Evolutionary conservation across 257 asterid species (phyloP), one percentile per base, ranked within the genome.

Genomic region (Thymus mandschuricus): DNA sequence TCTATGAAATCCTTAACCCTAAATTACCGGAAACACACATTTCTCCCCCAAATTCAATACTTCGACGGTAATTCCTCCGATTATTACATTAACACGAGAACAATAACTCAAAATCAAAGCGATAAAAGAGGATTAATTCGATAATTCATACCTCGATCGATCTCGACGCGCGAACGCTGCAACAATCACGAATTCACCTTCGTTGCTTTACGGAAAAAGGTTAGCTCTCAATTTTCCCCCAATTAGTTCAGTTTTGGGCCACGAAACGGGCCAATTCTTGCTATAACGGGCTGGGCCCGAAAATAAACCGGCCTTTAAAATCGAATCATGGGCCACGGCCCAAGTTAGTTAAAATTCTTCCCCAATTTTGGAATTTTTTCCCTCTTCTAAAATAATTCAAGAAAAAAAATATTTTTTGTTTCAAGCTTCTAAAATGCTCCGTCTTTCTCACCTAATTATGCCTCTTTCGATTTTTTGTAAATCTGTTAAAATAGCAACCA

Each of bases 1-100:
- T 46, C 13, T 5, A 64, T 51, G 28, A 51, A 51, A 15, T 21
- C 31, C 64, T 51, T 8, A 50, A 72, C 28, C 70, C 64, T 62
- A 62, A 51, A 10, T 51, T 0, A 13, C 38, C 28, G 45, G 15
- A 51, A 52, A 1, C 35, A 38, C 28, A 52, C 15, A 40, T 43
- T 21, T 28, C 48, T 41, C 38, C 33, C 70, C 70, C 48, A 72
- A 51, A 50, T 30, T 30, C 49, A 54, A 30, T 30, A 64, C 2
- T 54, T 41, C 49, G 41, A 43, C 40, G 29, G 8, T n/a, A 41
- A 48, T 30, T 54, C 44, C 57, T 27, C 28, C 3, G 44, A 49
- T 48, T 31, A 30, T 10, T 45, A 13, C 44, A 45, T n/a, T 48
- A 35, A 59, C 33, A 70, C 29, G 55, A 49, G 15, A 66, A 30